Conservation (phyloP, 2,329 filamentous ascomycete genomes). For the Hymenoscyphus fraxineus region DNA sequence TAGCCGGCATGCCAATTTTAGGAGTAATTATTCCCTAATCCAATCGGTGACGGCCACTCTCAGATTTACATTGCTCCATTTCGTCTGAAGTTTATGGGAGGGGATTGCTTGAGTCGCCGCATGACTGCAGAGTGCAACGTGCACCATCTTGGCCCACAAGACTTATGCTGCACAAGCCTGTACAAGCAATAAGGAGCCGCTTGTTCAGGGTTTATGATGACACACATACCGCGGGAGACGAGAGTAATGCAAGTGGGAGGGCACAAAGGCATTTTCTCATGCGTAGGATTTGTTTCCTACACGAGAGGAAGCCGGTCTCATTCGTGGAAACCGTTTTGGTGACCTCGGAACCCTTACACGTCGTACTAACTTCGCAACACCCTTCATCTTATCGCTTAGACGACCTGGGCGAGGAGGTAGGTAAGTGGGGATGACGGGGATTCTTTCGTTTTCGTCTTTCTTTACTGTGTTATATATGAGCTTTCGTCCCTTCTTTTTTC, state of each 20-base stretch:
- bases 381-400: constrained; percentile 10
- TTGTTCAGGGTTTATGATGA: neutral
- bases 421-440: neutral
- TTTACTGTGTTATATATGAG: constrained; percentile 6
- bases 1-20: neutral
- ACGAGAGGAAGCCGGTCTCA: neutral
- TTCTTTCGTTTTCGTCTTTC: neutral
- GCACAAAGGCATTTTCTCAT: constrained; percentile 9
- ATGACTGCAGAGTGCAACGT: neutral
- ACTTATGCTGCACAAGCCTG: neutral
- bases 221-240: neutral
- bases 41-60: neutral
- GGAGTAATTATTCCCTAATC: too few species aligned
- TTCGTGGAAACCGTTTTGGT: constrained; percentile 10
- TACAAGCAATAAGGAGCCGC: constrained; percentile 1
- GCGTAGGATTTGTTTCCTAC: neutral
- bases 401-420: neutral
- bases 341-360: neutral
- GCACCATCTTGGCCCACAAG: neutral
- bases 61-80: neutral
- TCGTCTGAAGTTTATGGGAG: neutral
- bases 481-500: constrained; percentile 5
- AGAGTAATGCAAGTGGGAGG: neutral
- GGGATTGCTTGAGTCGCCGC: neutral
- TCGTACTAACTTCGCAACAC: neutral